Base-by-base conservation (phyloP, 2,329 filamentous ascomycete genomes). In the Exophiala calicioides region DNA sequence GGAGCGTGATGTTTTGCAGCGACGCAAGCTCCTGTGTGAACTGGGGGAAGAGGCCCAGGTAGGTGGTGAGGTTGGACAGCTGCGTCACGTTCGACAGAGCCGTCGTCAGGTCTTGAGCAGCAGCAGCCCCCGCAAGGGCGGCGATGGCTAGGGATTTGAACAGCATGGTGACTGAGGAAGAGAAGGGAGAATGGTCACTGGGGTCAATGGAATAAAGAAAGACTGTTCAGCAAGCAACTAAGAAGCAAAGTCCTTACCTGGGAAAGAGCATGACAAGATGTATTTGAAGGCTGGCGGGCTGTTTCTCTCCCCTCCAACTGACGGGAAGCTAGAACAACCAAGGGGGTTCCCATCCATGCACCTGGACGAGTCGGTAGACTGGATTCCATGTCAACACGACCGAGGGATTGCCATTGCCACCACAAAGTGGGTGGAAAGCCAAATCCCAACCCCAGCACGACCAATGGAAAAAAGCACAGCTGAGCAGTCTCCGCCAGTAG, bases 1-100 rank as follows among this genome's bases (percentile, higher is more conserved):
- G 70, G 27, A 82, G 65, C 5, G 81, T 84, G 47, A 83, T 68
- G 58, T 82, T 79, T 10, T 58, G 56, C 3, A 71, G 63, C 19
- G 55, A 58, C 26, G 36, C 27, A 23, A 80, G 62, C 3, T 34
- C 27, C 9, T 19, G 16, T 1, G 37, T 42, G 23, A 54, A 45
- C 12, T 47, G 44, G 7, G 52, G 49, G 35, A 56, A 40, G n/a
- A 50, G 24, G 27, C 29, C 29, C 3, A 58, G 45, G 26, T 41
- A 50, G 19, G 30, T 44, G 4, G 49, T 50, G 18, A 61, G 37
- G 40, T 52, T 53, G 18, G 58, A 58, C 38, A 60, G 38, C 31
- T 56, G 35, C 10, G 50, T 27, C 10, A 24, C 43, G 21, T 40
- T 47, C 7, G 15, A 8, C 19, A 57, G 46, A 10, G 50, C 26